These are phyloP conservation scores for Angomonas deanei DNA, from an alignment of 208 protist species.

Conservation along the genomic window DNA sequence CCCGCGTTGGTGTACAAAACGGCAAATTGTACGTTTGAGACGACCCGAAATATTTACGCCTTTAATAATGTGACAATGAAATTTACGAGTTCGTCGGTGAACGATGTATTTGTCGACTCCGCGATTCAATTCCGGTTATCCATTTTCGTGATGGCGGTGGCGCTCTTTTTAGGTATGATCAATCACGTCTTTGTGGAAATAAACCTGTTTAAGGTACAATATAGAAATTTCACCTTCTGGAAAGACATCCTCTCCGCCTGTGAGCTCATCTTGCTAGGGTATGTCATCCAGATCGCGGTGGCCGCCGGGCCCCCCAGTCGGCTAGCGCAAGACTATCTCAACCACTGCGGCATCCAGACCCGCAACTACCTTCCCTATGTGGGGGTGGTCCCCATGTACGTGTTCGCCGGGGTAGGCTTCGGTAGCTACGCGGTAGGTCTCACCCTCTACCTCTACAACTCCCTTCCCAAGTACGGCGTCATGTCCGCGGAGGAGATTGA, in stretches of 20 bases:
- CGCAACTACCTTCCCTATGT: slow-evolving; percentile 51
- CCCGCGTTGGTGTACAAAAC: slow-evolving; percentile 42
- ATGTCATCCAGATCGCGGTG: slow-evolving; percentile 36
- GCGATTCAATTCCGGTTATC: slow-evolving; percentile 57
- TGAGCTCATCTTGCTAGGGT: slow-evolving; percentile 53
- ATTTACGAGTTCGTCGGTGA: slow-evolving; percentile 23
- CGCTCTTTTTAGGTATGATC: slow-evolving; percentile 36
- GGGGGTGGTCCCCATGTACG: slow-evolving; percentile 31
- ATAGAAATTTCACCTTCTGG: slow-evolving; percentile 63
- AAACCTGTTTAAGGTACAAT: slow-evolving; percentile 57
- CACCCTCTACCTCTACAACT: slow-evolving; percentile 59
- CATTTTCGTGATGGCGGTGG: slow-evolving; percentile 46
- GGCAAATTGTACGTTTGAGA: slow-evolving; percentile 30
- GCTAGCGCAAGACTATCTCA: slow-evolving; percentile 56
- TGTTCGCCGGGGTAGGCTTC: slow-evolving; percentile 49
- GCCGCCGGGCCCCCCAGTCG: slow-evolving; percentile 20
- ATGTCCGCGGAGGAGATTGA: slow-evolving; percentile 63
- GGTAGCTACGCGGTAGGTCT: slow-evolving; percentile 40
- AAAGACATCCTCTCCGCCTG: slow-evolving; percentile 69
- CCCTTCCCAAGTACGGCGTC: slow-evolving; percentile 70
- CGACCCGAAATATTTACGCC: slow-evolving; percentile 44
- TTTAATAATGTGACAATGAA: slow-evolving; percentile 41
- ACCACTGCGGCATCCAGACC: slow-evolving; percentile 30
- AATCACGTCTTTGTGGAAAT: slow-evolving; percentile 52
- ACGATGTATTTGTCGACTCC: slow-evolving; percentile 69